Evolutionary conservation across 306 rosid genomes (phyloP).

Genomic region (Gillenia trifoliata): DNA sequence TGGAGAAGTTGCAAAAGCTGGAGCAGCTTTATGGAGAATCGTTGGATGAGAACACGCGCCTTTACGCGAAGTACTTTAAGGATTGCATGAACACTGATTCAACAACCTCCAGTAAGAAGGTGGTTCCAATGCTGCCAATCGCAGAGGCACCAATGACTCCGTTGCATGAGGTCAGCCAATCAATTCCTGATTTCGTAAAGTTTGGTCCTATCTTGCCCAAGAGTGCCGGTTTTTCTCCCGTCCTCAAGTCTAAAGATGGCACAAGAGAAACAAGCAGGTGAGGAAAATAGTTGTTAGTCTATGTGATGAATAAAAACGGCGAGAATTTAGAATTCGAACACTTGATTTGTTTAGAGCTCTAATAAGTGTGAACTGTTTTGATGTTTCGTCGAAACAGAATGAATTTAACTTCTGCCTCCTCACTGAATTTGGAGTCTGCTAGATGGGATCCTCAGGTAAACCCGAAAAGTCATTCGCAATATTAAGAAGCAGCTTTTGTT

Average conservation of each 20-base stretch:
- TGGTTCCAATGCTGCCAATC: conserved; percentile 79
- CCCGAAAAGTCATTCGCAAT: background rate
- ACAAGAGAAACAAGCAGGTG: conserved; percentile 55
- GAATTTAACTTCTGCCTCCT: conserved; percentile 31
- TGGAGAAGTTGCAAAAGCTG: conserved; percentile 63
- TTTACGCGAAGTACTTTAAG: conserved; percentile 76
- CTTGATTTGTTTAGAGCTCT: conserved; percentile 20
- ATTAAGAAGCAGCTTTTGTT: background rate
- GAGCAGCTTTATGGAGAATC: conserved; percentile 85
- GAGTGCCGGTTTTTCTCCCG: conserved; percentile 75
- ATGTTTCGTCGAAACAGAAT: conserved; percentile 40
- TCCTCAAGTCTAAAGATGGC: conserved; percentile 39
- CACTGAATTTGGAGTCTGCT: conserved; percentile 35
- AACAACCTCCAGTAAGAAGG: conserved; percentile 47
- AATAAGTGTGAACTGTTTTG: conserved; percentile 6
- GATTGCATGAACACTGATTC: conserved; percentile 67
- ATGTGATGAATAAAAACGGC: background rate
- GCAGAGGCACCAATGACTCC: conserved; percentile 98
- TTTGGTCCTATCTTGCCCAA: conserved; percentile 94
- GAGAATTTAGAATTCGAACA: background rate
- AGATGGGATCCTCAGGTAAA: conserved; percentile 58
- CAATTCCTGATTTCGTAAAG: conserved; percentile 81
- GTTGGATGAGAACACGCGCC: conserved; percentile 64
- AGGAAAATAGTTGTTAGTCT: conserved; percentile 5
- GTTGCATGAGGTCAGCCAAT: conserved; percentile 76